These are phyloP conservation scores for Aspergillus campestris DNA, from an alignment of 495 filamentous ascomycete genomes.

Conservation along the genomic window DNA sequence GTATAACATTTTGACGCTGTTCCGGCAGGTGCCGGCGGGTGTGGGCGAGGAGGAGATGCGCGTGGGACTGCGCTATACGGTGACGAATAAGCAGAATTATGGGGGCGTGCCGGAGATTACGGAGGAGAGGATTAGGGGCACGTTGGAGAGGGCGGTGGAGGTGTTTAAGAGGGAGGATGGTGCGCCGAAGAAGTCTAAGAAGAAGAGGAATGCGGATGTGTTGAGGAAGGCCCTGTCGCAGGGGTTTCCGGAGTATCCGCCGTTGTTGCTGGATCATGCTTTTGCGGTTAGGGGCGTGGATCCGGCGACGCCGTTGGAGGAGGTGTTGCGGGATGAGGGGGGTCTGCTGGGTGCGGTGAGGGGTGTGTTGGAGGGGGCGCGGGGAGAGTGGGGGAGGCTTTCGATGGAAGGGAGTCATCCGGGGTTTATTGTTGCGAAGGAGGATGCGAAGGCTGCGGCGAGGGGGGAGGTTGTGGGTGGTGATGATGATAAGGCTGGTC, in stretches of 20 bases:
- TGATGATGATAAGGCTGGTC: conserved; percentile 22
- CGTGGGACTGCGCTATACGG: conserved; percentile 66
- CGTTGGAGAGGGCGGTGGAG: conserved; percentile 56
- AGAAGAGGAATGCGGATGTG: conserved; percentile 66
- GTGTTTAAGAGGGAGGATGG: conserved; percentile 41
- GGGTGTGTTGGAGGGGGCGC: conserved; percentile 56
- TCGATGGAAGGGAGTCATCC: conserved; percentile 22
- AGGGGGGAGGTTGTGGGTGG: conserved; percentile 27
- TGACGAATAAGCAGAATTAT: conserved; percentile 77
- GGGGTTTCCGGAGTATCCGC: conserved; percentile 78
- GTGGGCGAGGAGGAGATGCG: conserved; percentile 68
- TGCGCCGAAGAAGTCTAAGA: conserved; percentile 62
- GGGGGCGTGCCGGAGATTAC: conserved; percentile 66
- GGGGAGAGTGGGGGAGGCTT: conserved; percentile 37
- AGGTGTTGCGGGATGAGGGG: conserved; percentile 56
- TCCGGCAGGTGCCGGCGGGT: conserved; percentile 66
- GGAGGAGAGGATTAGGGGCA: conserved; percentile 57
- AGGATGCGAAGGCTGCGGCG: conserved; percentile 18
- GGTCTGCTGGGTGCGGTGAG: conserved; percentile 55
- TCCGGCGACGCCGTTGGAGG: conserved; percentile 50
- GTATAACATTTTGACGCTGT: conserved; percentile 64
- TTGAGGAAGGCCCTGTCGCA: conserved; percentile 71
- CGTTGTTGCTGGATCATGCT: conserved; percentile 78
- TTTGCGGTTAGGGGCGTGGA: conserved; percentile 63
- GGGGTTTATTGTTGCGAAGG: conserved; percentile 86